A percentile compares a stretch with the other conserved stretches of the same genome.
phyloP scores from a whole-genome alignment of 495 filamentous ascomycete species.

The Neurospora sp. region DNA sequence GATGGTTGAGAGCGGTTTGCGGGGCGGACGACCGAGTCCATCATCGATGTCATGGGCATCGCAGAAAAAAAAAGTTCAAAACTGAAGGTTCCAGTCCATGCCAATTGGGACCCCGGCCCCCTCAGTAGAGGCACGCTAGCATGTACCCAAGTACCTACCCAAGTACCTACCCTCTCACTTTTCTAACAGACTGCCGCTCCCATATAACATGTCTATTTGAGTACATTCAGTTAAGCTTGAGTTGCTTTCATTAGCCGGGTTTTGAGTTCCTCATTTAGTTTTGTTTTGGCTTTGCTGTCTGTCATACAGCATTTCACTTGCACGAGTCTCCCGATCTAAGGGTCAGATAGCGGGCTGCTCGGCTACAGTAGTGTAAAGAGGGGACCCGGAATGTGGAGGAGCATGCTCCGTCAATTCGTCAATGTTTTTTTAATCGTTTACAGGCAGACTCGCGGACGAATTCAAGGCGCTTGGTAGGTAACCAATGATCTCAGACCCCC shows the following conservation, averaged over 20 bases:
- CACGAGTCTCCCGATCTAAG: neutral
- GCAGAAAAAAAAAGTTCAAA: neutral
- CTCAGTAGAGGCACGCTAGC: neutral
- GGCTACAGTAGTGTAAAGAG: too few relatives aligned
- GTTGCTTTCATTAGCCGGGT: neutral
- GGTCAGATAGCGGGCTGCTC: neutral
- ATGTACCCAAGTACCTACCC: neutral
- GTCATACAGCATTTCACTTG: neutral
- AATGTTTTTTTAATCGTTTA: too few relatives aligned
- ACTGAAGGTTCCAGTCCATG: neutral
- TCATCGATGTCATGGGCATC: neutral
- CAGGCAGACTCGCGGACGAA: too few relatives aligned
- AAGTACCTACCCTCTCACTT: neutral
- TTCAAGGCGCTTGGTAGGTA: too few relatives aligned
- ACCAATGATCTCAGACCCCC: neutral
- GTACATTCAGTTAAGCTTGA: neutral
- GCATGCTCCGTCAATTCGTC: neutral
- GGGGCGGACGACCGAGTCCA: neutral
- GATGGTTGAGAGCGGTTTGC: neutral
- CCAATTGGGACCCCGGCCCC: neutral
- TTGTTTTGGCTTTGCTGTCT: neutral
- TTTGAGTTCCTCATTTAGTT: neutral
- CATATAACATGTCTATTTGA: neutral
- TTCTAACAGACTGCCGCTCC: neutral
- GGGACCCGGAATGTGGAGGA: neutral